Percentiles rank a stretch among this genome's conserved stretches.
Evolutionary conservation across 305 asterid species (phyloP).

Genomic region (Fraxinus nigra): DNA sequence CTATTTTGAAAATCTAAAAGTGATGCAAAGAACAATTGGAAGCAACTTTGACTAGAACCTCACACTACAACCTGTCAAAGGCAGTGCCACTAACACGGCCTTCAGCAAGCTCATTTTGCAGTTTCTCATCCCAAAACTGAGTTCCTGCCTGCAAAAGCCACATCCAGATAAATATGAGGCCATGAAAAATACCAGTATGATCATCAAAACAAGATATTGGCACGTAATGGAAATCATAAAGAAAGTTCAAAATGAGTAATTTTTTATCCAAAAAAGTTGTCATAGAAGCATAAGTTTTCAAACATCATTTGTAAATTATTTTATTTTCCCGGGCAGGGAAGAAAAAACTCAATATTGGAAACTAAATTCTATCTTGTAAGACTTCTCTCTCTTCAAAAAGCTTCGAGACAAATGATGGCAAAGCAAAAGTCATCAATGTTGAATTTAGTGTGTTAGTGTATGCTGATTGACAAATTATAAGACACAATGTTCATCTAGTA

Average conservation of each 20-base stretch:
- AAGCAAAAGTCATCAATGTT: neutral
- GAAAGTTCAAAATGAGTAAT: neutral
- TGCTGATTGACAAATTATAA: neutral
- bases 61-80: conserved; percentile 70
- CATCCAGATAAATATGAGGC: conserved; percentile 11
- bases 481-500: neutral
- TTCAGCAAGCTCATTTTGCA: conserved; percentile 82
- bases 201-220: neutral
- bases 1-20: conserved; percentile 1
- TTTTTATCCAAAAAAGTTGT: neutral
- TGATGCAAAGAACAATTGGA: neutral
- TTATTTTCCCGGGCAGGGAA: neutral
- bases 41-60: conserved; percentile 10
- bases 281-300: neutral
- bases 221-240: conserved; percentile 4
- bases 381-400: neutral
- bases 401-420: neutral
- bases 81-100: conserved; percentile 86
- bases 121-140: conserved; percentile 95
- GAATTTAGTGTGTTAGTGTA: neutral
- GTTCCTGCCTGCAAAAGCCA: conserved; percentile 82
- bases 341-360: neutral
- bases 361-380: neutral
- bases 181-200: neutral
- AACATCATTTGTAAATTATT: neutral